phyloP scores from a whole-genome alignment of 2,329 filamentous ascomycete genomes.

The Chaetomiaceae sp. region DNA sequence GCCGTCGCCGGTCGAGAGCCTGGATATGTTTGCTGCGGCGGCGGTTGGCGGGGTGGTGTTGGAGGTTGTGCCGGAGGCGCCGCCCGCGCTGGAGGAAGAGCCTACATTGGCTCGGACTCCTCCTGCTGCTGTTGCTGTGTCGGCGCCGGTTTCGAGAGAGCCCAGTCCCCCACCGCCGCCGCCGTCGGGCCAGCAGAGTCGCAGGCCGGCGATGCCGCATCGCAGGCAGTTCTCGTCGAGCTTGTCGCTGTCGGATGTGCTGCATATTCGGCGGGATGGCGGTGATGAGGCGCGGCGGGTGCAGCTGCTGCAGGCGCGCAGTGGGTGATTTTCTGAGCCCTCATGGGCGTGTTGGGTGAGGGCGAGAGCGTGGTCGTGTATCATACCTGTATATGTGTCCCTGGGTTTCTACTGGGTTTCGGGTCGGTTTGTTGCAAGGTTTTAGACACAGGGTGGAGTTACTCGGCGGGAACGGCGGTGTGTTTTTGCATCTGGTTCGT shows the following conservation, averaged over 20 bases:
- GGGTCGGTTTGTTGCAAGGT: no score
- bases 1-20: conserved; percentile 27
- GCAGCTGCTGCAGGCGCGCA: conserved; percentile 33
- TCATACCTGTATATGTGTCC: not conserved
- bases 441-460: no score
- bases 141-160: conserved; percentile 16
- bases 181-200: no score
- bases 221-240: conserved; percentile 24
- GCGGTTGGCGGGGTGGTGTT: no score
- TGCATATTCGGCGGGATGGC: conserved; percentile 23
- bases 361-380: no score
- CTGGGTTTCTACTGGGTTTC: no score
- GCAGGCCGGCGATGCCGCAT: conserved; percentile 18
- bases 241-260: conserved; percentile 18
- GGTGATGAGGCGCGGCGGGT: conserved; percentile 31
- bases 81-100: not conserved
- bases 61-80: not conserved
- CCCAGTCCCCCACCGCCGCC: conserved; percentile 4
- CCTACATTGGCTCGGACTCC: not conserved
- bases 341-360: no score
- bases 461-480: not conserved
- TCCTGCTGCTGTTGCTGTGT: not conserved
- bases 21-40: conserved; percentile 29
- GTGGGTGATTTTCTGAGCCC: no score
- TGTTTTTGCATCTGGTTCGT: not conserved